phyloP scores from a whole-genome alignment of 177 flowering plant genomes.

The Vitis hybrid region DNA sequence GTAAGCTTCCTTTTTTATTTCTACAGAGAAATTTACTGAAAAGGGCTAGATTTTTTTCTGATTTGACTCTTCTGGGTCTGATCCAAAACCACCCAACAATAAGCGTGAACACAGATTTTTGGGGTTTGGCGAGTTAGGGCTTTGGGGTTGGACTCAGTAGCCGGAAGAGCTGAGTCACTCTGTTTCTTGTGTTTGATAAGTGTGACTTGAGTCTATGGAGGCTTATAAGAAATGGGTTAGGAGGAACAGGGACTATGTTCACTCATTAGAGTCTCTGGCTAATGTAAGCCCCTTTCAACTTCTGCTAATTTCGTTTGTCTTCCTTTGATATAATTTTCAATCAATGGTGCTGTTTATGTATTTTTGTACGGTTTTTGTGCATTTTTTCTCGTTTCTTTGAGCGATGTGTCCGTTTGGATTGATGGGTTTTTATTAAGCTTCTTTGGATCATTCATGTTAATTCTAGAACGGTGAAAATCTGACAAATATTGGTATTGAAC shows the following conservation, averaged over 20 bases:
- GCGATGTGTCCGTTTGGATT: too few relatives aligned
- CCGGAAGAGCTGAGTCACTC: not conserved
- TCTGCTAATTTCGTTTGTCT: not conserved
- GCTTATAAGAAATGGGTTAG: constrained; percentile 86
- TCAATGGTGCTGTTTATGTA: not conserved
- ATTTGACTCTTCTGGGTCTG: not conserved
- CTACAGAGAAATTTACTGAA: too few relatives aligned
- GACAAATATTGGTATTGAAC: not conserved
- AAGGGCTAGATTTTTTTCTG: not conserved
- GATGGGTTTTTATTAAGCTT: not conserved
- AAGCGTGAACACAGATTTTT: not conserved
- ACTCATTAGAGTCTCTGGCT: constrained; percentile 88
- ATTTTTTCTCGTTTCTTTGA: not conserved
- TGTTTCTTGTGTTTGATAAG: not conserved
- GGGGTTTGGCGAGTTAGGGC: not conserved
- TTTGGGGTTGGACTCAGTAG: constrained; percentile 1
- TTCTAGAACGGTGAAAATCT: not conserved
- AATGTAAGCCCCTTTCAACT: constrained; percentile 52
- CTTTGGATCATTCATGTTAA: not conserved
- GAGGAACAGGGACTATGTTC: constrained; percentile 80
- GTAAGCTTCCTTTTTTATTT: too few relatives aligned
- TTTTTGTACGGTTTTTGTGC: not conserved
- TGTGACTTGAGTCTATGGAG: constrained; percentile 53
- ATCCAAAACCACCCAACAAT: not conserved
- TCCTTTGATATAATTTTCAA: too few relatives aligned